Conservation (phyloP, 305 asterid genomes). For the Fraxinus latifolia region DNA sequence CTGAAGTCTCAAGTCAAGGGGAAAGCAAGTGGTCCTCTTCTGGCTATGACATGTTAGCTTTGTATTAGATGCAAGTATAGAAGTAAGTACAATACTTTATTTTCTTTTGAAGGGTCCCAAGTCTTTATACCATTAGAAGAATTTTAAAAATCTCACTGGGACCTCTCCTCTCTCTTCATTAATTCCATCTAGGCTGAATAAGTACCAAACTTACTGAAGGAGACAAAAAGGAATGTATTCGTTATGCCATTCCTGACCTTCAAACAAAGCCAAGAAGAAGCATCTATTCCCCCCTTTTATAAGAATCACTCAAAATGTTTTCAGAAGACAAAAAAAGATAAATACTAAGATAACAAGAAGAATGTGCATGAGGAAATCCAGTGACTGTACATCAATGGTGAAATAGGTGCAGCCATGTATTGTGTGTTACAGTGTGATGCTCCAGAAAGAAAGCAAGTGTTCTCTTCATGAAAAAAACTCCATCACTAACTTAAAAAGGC, state of each 20-base stretch:
- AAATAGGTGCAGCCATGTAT: constrained; percentile 18
- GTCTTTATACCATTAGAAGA: constrained; percentile 46
- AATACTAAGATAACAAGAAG: constrained; percentile 16
- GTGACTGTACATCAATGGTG: constrained; percentile 21
- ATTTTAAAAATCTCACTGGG: constrained; percentile 39
- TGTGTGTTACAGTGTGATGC: constrained; percentile 13
- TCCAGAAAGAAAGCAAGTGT: constrained; percentile 17
- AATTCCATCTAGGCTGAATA: constrained; percentile 50
- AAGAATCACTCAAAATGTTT: constrained; percentile 10
- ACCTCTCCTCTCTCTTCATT: constrained; percentile 38
- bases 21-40: constrained; percentile 36
- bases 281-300: constrained; percentile 34
- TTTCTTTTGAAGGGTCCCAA: constrained; percentile 40
- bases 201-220: constrained; percentile 65
- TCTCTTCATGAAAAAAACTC: constrained; percentile 18
- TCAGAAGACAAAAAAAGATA: background rate
- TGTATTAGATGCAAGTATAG: constrained; percentile 42
- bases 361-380: constrained; percentile 21
- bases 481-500: constrained; percentile 16
- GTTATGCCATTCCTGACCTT: constrained; percentile 58
- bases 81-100: constrained; percentile 56
- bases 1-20: constrained; percentile 33
- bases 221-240: constrained; percentile 63
- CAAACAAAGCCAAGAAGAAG: constrained; percentile 56
- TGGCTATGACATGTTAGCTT: constrained; percentile 35